Evolutionary conservation across 202 grass and related monocot genomes (phyloP).

Genomic region (Thinopyrum obtusiflorum): DNA sequence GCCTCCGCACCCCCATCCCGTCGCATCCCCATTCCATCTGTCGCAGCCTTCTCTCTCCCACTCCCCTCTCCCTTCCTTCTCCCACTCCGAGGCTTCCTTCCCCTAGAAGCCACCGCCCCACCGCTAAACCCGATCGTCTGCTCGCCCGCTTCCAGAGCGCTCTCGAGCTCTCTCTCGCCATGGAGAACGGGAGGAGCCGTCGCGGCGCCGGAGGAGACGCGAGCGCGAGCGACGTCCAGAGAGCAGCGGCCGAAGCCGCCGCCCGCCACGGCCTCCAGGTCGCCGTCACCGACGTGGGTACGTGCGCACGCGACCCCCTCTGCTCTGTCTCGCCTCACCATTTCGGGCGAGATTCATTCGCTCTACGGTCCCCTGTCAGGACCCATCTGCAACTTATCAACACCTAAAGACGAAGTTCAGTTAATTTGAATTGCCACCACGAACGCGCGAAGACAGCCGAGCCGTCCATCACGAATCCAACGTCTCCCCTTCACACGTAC

Average conservation of each 20-base stretch:
- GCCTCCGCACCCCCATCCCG: background rate
- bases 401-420: no score
- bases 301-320: background rate
- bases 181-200: background rate
- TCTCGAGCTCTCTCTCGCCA: background rate
- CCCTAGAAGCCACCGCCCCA: background rate
- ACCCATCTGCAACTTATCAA: no score
- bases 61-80: background rate
- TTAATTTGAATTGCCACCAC: no score
- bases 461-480: no score
- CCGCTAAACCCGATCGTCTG: background rate
- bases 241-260: background rate
- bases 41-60: background rate
- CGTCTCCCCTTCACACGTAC: no score
- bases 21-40: background rate
- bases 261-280: background rate
- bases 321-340: background rate
- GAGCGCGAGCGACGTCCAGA: background rate
- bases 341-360: background rate
- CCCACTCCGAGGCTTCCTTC: background rate
- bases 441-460: no score
- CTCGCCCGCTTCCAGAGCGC: background rate
- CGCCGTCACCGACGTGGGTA: conserved; percentile 3
- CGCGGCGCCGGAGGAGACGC: background rate
- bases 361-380: no score